phyloP scores from a whole-genome alignment of 1,284 basidiomycete genomes.

The Gymnopus androsaceus region DNA sequence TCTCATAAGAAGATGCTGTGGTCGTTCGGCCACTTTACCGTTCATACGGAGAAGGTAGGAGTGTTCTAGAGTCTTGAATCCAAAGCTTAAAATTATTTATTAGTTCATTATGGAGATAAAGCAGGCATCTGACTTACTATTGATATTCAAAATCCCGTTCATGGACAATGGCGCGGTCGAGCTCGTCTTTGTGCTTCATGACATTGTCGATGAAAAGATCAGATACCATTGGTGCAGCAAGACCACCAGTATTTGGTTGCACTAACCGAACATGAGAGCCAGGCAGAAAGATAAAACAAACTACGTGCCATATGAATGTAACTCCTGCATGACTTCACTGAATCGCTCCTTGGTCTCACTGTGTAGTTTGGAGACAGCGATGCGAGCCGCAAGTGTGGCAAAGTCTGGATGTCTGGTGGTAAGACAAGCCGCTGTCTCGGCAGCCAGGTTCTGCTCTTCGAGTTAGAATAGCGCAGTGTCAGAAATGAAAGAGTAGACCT shows the following conservation, averaged over 20 bases:
- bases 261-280: conserved; percentile 55
- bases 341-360: conserved; percentile 99
- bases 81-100: conserved; percentile 66
- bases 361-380: conserved; percentile 97
- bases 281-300: not conserved
- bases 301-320: conserved; percentile 82
- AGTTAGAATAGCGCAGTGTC: not conserved
- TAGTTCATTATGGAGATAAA: conserved; percentile 15
- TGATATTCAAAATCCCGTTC: conserved; percentile 98
- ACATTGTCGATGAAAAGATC: conserved; percentile 85
- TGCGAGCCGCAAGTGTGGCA: conserved; percentile 95
- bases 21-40: conserved; percentile 93
- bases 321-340: conserved; percentile 86
- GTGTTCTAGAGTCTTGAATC: conserved; percentile 98
- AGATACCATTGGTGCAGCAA: conserved; percentile 88
- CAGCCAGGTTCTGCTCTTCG: conserved; percentile 77
- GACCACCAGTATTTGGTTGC: conserved; percentile 90
- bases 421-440: conserved; percentile 97
- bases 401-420: conserved; percentile 98
- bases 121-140: no score
- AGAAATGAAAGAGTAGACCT: conserved; percentile 53
- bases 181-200: conserved; percentile 76
- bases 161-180: conserved; percentile 96
- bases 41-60: conserved; percentile 95
- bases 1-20: conserved; percentile 99